These are phyloP conservation scores for Penicillium vulpinum DNA, from an alignment of 2,329 filamentous ascomycete genomes.

Conservation along the genomic window DNA sequence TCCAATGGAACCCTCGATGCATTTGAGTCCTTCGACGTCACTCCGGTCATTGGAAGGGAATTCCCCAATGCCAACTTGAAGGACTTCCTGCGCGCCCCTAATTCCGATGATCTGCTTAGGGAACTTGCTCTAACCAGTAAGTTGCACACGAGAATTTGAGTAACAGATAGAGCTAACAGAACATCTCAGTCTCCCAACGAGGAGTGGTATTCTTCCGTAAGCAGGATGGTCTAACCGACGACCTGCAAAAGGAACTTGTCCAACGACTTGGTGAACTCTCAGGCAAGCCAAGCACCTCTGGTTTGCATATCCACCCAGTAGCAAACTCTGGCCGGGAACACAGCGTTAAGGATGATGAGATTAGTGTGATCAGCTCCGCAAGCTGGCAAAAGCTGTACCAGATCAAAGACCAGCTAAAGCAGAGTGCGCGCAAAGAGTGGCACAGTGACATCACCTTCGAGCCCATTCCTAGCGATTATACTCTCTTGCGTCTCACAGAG, in stretches of 20 bases:
- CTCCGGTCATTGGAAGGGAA: constrained; percentile 54
- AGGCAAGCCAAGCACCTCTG: constrained; percentile 49
- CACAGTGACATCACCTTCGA: constrained; percentile 55
- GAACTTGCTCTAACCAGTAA: constrained; percentile 39
- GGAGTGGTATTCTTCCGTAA: constrained; percentile 58
- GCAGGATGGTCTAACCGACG: constrained; percentile 51
- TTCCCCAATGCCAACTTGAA: constrained; percentile 45
- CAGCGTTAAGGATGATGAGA: constrained; percentile 50
- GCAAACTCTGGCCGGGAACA: constrained; percentile 51
- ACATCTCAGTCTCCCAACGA: constrained; percentile 50
- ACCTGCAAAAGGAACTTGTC: constrained; percentile 55
- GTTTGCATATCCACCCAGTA: constrained; percentile 51
- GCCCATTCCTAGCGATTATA: constrained; percentile 50
- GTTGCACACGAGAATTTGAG: too few species aligned
- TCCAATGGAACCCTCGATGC: constrained; percentile 44
- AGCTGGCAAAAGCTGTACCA: constrained; percentile 43
- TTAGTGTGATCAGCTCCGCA: constrained; percentile 51
- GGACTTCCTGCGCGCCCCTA: constrained; percentile 50
- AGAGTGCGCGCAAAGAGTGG: constrained; percentile 43
- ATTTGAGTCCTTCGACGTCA: constrained; percentile 52
- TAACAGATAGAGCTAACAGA: too few species aligned
- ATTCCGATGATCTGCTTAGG: constrained; percentile 37
- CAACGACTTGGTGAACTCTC: constrained; percentile 51
- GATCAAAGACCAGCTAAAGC: constrained; percentile 33
- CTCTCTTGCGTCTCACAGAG: constrained; percentile 47